Evolutionary conservation across 352 stramenopile genomes (phyloP), one percentile per base, ranked within the genome.

Genomic region (Phytopythium kandeliae): DNA sequence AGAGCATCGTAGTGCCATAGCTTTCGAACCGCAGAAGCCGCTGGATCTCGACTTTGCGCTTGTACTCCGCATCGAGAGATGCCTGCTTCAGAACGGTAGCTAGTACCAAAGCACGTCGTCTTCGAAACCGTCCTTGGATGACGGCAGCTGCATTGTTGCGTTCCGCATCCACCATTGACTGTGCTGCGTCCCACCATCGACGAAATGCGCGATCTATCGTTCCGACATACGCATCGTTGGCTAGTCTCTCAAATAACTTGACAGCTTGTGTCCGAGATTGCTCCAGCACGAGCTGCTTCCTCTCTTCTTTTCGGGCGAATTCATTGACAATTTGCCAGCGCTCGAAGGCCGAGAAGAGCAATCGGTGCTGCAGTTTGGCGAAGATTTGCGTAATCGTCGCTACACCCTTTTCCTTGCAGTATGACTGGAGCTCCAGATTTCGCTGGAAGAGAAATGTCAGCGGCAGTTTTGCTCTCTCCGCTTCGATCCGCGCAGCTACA

Each of bases 381-480:
- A 89, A 92, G 57, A 89, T 86, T 3, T 53, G 50, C 0, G 76
- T 73, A 51, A 89, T 86, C 1, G 71, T 71, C 12, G 45, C 53
- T 5, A 89, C 46, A 24, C 75, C 68, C 40, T 86, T 69, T 42
- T 83, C 55, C 22, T 63, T 66, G 43, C 75, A 86, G 55, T 89
- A 86, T 3, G 60, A 66, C 9, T 66, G 64, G 11, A 47, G 56
- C 31, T 82, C 66, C 19, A 92, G 54, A 21, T 85, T 82, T 47
- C 71, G 75, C 42, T 89, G 78, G 30, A 92, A 92, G 47, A 92
- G 69, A 47, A 89, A 89, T 15, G 70, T 68, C 15, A 92, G 58
- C 17, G 80, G 80, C 12, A 92, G 46, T 16, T 65, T 71, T 19
- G 78, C 63, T 19, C 86, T 81, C 34, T 87, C 69, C 0, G 49